These are phyloP conservation scores for Lycium barbarum DNA, from an alignment of 257 asterid genomes.

Conservation along the genomic window DNA sequence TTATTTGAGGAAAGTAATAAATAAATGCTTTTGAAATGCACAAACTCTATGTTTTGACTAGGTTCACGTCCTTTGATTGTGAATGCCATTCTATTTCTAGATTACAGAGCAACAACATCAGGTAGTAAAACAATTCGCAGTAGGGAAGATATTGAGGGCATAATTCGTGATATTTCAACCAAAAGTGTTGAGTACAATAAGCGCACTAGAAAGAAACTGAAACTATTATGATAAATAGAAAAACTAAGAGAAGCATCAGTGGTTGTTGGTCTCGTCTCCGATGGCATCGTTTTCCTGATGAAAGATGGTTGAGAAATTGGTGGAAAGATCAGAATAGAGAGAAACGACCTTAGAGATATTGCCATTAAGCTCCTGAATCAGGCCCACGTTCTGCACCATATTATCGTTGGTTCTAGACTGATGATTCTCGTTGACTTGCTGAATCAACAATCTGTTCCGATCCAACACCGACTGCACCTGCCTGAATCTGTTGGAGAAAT, in stretches of 20 bases:
- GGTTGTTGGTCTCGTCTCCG: constrained; percentile 37
- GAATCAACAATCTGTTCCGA: constrained; percentile 69
- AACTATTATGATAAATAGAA: background rate
- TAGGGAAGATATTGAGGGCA: background rate
- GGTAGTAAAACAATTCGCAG: background rate
- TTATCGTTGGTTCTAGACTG: constrained; percentile 65
- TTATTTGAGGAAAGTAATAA: too few species aligned
- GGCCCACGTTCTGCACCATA: constrained; percentile 64
- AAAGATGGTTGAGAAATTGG: constrained; percentile 51
- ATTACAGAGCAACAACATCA: background rate
- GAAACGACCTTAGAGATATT: constrained; percentile 67
- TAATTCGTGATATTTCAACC: background rate
- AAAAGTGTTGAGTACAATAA: background rate
- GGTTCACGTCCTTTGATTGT: too few species aligned
- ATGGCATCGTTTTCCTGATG: constrained; percentile 33
- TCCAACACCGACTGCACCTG: constrained; percentile 76
- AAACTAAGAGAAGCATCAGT: constrained; percentile 21
- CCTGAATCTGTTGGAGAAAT: constrained; percentile 60
- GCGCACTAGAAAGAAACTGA: background rate
- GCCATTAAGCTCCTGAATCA: constrained; percentile 75
- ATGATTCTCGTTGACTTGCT: constrained; percentile 82
- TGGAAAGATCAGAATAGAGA: constrained; percentile 65
- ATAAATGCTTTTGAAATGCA: too few species aligned
- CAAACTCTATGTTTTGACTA: too few species aligned
- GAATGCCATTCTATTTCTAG: background rate